Evolutionary conservation across 495 filamentous ascomycete genomes (phyloP).

Genomic region (Penicillium fimorum): DNA sequence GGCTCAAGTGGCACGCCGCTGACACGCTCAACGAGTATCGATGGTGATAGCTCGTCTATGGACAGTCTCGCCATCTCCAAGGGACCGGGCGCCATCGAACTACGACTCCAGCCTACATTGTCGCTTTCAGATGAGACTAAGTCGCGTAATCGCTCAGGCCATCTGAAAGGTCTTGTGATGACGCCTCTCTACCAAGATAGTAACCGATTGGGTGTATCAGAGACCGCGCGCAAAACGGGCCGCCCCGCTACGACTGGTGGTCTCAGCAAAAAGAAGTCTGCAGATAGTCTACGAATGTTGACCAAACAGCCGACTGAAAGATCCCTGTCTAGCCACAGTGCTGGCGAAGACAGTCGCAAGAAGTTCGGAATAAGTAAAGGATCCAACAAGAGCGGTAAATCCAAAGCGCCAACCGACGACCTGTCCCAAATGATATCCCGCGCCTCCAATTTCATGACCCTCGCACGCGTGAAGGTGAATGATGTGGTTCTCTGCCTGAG

Average conservation of each 20-base stretch:
- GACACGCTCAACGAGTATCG: slow-evolving; percentile 26
- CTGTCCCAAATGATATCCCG: slow-evolving; percentile 97
- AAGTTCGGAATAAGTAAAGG: slow-evolving; percentile 54
- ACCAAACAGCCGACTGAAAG: slow-evolving; percentile 48
- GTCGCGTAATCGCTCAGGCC: slow-evolving; percentile 29
- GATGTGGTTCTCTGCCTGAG: slow-evolving; percentile 92
- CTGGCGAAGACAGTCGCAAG: slow-evolving; percentile 56
- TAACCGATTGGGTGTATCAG: slow-evolving; percentile 43
- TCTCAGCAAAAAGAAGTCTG: slow-evolving; percentile 61
- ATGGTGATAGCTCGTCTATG: slow-evolving; percentile 29
- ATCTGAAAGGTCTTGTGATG: slow-evolving; percentile 49
- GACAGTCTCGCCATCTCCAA: slow-evolving; percentile 43
- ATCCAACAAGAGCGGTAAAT: slow-evolving; percentile 47
- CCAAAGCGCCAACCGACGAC: slow-evolving; percentile 71
- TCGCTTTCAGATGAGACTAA: slow-evolving; percentile 55
- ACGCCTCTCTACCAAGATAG: slow-evolving; percentile 39
- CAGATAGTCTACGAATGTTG: slow-evolving; percentile 60
- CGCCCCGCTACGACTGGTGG: slow-evolving; percentile 36
- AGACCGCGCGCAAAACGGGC: slow-evolving; percentile 18
- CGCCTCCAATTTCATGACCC: slow-evolving; percentile 94
- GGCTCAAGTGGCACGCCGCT: slow-evolving; percentile 31
- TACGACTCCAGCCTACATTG: slow-evolving; percentile 75
- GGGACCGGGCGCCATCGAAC: slow-evolving; percentile 67
- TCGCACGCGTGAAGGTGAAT: slow-evolving; percentile 91
- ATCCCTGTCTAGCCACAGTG: slow-evolving; percentile 46